A percentile compares a stretch with the other conserved stretches of the same genome.
Evolutionary conservation across 2,329 filamentous ascomycete species (phyloP).

Genomic region (Tympanopsis confertula): DNA sequence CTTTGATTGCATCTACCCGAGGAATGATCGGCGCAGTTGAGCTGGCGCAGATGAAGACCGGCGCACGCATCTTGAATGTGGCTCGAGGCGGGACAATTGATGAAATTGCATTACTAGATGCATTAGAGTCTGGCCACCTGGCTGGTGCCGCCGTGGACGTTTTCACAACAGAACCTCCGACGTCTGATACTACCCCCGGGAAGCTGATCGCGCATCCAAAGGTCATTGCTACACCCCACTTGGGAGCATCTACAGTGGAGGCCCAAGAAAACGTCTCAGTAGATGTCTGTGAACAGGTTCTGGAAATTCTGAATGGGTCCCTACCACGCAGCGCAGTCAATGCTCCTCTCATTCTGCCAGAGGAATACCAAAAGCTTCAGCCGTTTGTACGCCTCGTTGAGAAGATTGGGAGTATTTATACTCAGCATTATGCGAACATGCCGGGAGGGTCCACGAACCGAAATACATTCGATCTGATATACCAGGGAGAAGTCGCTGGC

Average conservation of each 20-base stretch:
- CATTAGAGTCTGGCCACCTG: conserved; percentile 59
- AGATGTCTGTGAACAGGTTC: conserved; percentile 71
- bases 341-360: conserved; percentile 68
- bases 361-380: conserved; percentile 67
- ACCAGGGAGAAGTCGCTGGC: conserved; percentile 62
- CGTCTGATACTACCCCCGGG: conserved; percentile 43
- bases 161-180: conserved; percentile 63
- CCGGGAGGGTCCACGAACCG: conserved; percentile 37
- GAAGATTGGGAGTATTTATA: conserved; percentile 69
- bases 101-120: conserved; percentile 59
- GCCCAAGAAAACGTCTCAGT: conserved; percentile 76
- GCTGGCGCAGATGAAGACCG: conserved; percentile 59
- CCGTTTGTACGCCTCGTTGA: conserved; percentile 68
- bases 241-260: conserved; percentile 70
- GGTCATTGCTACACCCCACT: conserved; percentile 68
- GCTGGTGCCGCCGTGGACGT: conserved; percentile 72
- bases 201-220: conserved; percentile 56
- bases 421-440: conserved; percentile 52
- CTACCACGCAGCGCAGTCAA: conserved; percentile 70
- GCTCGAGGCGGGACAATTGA: conserved; percentile 73
- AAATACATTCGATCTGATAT: conserved; percentile 64
- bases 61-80: conserved; percentile 67
- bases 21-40: conserved; percentile 61
- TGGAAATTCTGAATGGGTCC: conserved; percentile 60
- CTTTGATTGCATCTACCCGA: conserved; percentile 64